These are phyloP conservation scores for Catharanthus roseus DNA, from an alignment of 257 asterid species.

Conservation along the genomic window DNA sequence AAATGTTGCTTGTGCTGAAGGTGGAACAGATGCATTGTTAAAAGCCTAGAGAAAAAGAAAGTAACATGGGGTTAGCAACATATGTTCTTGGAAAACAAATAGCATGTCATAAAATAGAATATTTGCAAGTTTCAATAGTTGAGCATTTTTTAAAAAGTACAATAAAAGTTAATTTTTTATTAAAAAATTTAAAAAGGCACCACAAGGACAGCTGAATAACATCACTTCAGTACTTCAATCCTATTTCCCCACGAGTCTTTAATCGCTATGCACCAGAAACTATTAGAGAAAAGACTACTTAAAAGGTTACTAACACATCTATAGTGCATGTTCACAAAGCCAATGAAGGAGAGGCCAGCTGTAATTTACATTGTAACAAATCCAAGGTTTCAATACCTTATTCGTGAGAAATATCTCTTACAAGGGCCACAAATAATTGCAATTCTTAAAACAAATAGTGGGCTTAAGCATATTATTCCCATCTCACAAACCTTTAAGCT, in stretches of 20 bases:
- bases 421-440: neutral
- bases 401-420: neutral
- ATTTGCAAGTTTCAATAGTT: neutral
- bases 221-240: neutral
- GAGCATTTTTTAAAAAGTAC: too few relatives aligned
- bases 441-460: too few relatives aligned
- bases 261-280: neutral
- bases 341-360: neutral
- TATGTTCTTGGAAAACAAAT: neutral
- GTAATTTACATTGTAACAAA: neutral
- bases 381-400: neutral
- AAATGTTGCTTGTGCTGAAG: slow-evolving; percentile 88
- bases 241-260: neutral
- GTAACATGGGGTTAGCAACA: slow-evolving; percentile 10
- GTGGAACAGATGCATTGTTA: slow-evolving; percentile 84
- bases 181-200: too few relatives aligned
- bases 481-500: neutral
- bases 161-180: neutral
- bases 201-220: neutral
- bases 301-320: neutral
- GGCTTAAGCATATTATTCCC: neutral
- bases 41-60: slow-evolving; percentile 44
- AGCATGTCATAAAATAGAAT: neutral
- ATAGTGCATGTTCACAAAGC: neutral
- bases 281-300: neutral